Evolutionary conservation across 495 filamentous ascomycete species (phyloP), one percentile per base, ranked within the genome.

Genomic region (Penicillium samsonianum): DNA sequence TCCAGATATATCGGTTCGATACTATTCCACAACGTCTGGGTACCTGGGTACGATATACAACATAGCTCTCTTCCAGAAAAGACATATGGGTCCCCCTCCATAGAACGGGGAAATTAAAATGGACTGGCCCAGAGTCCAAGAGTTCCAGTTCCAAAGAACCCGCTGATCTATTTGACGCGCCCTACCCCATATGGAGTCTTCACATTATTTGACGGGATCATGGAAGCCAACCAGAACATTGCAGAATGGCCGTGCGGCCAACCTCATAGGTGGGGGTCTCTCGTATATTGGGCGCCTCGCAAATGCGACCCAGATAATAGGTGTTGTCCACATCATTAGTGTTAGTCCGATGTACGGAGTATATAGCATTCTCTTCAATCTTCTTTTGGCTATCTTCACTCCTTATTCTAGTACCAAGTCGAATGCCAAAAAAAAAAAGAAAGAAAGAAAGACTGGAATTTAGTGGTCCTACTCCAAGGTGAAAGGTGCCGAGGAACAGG

Each of bases 281-380:
- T 62, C 58, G 56, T 57, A 61, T 57, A 59, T 56, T 64, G 61
- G 61, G 62, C 55, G 61, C 55, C 55, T 64, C 55, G 33, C 54
- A 31, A 63, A 41, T 52, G 35, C 23, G 49, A 50, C 31, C 48
- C 19, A n/a, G 38, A 53, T 51, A 17, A 51, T 30, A 9, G 28
- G 26, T n/a, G 26, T 28, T 28, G 26, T 28, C 26, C 26, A 28
- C 26, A 28, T n/a, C n/a, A n/a, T n/a, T 9, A 28, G 8, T 28
- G 26, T 30, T 30, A 30, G 10, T 30, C 28, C 9, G 9, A 5
- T 6, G n/a, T n/a, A n/a, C n/a, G n/a, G n/a, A n/a, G 28, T 11
- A 31, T 31, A 31, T 31, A 31, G 12, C 30, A 10, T 12, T 33
- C 11, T 30, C 8, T 14, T 33, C 3, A 33, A 33, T 33, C 30